These are phyloP conservation scores for Amanita fuliginea DNA, from an alignment of 768 basidiomycete species.

Conservation along the genomic window DNA sequence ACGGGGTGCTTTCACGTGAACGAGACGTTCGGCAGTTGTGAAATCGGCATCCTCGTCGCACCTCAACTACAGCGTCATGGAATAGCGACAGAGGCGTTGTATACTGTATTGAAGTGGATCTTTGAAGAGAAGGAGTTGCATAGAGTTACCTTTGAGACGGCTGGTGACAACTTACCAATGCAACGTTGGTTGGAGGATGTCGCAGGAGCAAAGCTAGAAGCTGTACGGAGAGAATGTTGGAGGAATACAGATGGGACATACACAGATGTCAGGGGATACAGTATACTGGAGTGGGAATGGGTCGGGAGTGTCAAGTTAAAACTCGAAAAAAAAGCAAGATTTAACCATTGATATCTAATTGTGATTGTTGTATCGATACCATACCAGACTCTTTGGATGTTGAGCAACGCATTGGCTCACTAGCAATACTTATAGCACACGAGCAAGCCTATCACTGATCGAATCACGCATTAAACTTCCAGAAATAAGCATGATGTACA, in stretches of 20 bases:
- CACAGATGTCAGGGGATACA: conserved; percentile 28
- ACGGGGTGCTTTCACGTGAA: conserved; percentile 30
- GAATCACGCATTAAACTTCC: conserved; percentile 31
- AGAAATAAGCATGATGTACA: neutral
- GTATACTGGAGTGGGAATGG: conserved; percentile 34
- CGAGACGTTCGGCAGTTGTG: conserved; percentile 22
- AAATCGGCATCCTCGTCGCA: conserved; percentile 28
- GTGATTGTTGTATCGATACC: neutral
- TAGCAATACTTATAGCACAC: neutral
- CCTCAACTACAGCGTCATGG: conserved; percentile 26
- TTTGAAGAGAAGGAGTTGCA: conserved; percentile 33
- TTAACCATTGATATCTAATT: neutral
- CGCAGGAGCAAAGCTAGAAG: conserved; percentile 27
- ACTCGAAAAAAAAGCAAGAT: conserved; percentile 16
- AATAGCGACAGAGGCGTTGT: conserved; percentile 33
- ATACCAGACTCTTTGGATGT: neutral
- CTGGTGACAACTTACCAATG: conserved; percentile 31
- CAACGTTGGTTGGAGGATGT: conserved; percentile 33
- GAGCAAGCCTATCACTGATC: neutral
- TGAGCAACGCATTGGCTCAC: neutral
- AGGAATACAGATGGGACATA: conserved; percentile 22
- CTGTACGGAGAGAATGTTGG: conserved; percentile 29
- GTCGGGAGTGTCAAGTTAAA: conserved; percentile 18
- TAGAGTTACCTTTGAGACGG: conserved; percentile 30
- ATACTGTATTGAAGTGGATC: conserved; percentile 24